Base-by-base conservation (phyloP, 2,329 filamentous ascomycete genomes). In the Tympanopsis confertula region DNA sequence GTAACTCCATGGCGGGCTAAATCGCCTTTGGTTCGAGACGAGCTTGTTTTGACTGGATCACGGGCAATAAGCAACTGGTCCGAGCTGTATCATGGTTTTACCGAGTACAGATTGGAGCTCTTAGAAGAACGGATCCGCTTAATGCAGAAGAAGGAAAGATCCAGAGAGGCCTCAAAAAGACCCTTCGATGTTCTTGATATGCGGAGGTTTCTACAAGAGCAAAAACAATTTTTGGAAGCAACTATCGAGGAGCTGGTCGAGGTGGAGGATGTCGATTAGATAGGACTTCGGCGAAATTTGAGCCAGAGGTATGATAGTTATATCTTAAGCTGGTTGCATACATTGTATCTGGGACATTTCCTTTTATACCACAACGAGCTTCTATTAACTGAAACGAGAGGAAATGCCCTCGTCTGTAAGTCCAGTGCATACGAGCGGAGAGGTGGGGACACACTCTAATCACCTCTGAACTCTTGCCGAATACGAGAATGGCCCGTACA, bases 1-100 rank as follows among this genome's bases (percentile, higher is more conserved):
- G 74, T 82, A 37, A 82, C 78, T 0, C 74, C 72, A 3, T 81
- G 80, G 58, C 66, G 78, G 7, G 74, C 78, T 2, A 68, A 65
- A 37, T 66, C 62, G 17, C 60, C 74, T 2, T 58, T 57, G 15
- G 48, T 72, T 29, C 65, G 62, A 13, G 78, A 82, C 47, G 74
- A 80, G 15, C 58, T 54, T 4, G 49, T 58, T 18, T 47, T 62
- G 7, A 53, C 48, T 3, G 58, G 52, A 5, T 51, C 58, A 17
- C 49, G 57, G n/a, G 48, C 50, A 3, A 60, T 64, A 20, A 58
- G 52, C 10, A 48, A 61, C 28, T 46, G 56, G 5, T 52, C 52
- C 5, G 56, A 59, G 41, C 45, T 61, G 5, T 61, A 61, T 42
- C 49, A 47, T 13, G 56, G 61, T 43, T 55, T 50, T 26, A 49